Evolutionary conservation across 2,329 filamentous ascomycete genomes (phyloP).

Genomic region (Knoxdaviesia capensis): DNA sequence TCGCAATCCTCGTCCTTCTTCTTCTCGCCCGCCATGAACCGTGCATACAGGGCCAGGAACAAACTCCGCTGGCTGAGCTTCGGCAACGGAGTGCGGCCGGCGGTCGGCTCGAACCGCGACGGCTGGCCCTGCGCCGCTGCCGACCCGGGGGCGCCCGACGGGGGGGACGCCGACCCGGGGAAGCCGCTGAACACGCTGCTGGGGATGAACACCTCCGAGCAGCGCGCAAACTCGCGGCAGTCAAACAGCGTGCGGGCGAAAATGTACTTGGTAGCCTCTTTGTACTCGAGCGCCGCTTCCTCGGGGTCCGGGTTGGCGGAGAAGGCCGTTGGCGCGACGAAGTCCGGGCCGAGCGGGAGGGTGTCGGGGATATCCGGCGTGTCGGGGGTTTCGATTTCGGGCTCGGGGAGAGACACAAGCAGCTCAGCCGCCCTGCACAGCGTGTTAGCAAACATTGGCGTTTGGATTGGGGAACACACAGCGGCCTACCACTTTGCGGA

Average conservation of each 20-base stretch:
- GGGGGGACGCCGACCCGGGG: conserved; percentile 14
- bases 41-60: conserved; percentile 82
- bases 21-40: conserved; percentile 86
- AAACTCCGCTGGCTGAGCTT: conserved; percentile 73
- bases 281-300: conserved; percentile 58
- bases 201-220: conserved; percentile 75
- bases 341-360: no score
- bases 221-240: conserved; percentile 85
- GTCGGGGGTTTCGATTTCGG: conserved; percentile 21
- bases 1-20: conserved; percentile 90
- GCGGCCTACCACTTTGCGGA: conserved; percentile 71
- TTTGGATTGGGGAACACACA: background rate
- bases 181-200: conserved; percentile 53
- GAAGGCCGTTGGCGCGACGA: conserved; percentile 9
- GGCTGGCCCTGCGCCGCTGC: no score
- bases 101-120: background rate
- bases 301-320: conserved; percentile 42
- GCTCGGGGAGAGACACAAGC: conserved; percentile 58
- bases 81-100: conserved; percentile 18
- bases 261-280: conserved; percentile 66
- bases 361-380: no score
- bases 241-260: conserved; percentile 90
- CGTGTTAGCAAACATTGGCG: background rate
- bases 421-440: conserved; percentile 71
- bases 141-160: no score